phyloP scores from a whole-genome alignment of 352 stramenopile species.

The Phytophthora foliorum region DNA sequence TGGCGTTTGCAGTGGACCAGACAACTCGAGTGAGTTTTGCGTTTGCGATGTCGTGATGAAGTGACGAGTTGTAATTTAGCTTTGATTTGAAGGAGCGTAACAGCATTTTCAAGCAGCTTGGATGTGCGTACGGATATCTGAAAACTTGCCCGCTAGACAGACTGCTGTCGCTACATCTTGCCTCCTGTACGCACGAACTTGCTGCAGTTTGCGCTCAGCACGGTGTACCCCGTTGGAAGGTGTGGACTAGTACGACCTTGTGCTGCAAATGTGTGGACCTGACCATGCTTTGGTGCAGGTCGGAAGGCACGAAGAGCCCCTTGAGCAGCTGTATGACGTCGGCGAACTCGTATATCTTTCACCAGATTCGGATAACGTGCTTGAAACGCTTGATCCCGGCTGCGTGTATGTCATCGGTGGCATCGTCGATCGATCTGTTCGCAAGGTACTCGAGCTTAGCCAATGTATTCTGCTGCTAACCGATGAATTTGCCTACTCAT shows the following conservation, averaged over 20 bases:
- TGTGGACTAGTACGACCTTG: conserved; percentile 13
- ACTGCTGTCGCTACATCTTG: conserved; percentile 70
- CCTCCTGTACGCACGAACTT: conserved; percentile 52
- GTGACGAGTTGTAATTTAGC: background rate
- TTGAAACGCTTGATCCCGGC: conserved; percentile 56
- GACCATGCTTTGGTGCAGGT: conserved; percentile 29
- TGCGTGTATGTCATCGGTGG: conserved; percentile 84
- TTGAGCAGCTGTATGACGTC: conserved; percentile 63
- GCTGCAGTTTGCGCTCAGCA: conserved; percentile 49
- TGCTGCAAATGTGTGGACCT: background rate
- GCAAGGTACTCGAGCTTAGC: conserved; percentile 20
- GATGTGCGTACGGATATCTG: conserved; percentile 80
- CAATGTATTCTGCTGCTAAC: background rate
- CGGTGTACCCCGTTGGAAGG: conserved; percentile 71
- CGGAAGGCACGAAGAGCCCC: conserved; percentile 46
- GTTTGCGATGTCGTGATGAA: background rate
- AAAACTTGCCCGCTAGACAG: conserved; percentile 72
- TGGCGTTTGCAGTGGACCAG: conserved; percentile 63
- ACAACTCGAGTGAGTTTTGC: conserved; percentile 46
- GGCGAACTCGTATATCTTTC: conserved; percentile 83
- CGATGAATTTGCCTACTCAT: background rate
- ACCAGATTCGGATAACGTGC: conserved; percentile 79
- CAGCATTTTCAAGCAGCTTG: conserved; percentile 87
- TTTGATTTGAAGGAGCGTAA: conserved; percentile 64
- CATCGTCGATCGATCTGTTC: conserved; percentile 88